A percentile compares a stretch with the other conserved stretches of the same genome.
Conservation (phyloP, 306 rosid genomes). For the Trifolium dubium region DNA sequence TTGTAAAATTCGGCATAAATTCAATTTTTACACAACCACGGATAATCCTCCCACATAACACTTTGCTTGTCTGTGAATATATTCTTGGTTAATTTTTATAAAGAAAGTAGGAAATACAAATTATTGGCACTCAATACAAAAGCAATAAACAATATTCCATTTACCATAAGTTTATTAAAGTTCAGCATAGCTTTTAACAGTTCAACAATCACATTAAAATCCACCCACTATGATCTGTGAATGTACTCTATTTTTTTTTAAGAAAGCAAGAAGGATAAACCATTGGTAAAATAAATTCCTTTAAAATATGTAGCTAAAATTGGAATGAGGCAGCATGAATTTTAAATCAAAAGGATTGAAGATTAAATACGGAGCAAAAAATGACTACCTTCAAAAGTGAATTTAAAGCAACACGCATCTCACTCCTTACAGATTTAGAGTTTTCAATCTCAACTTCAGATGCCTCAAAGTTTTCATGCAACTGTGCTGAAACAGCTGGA, state of each 20-base stretch:
- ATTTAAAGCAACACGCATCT: slow-evolving; percentile 70
- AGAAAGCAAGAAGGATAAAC: neutral
- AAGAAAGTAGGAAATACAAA: neutral
- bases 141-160: slow-evolving; percentile 25
- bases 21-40: neutral
- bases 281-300: slow-evolving; percentile 1
- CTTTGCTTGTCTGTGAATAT: slow-evolving; percentile 5
- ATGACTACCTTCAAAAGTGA: slow-evolving; percentile 78
- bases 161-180: neutral
- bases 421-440: slow-evolving; percentile 69
- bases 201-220: slow-evolving; percentile 18
- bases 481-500: slow-evolving; percentile 57
- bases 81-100: neutral
- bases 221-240: slow-evolving; percentile 5
- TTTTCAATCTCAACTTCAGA: slow-evolving; percentile 62
- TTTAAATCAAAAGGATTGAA: slow-evolving; percentile 22
- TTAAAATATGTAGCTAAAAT: slow-evolving; percentile 20
- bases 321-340: neutral
- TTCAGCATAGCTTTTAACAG: slow-evolving; percentile 2
- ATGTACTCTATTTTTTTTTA: neutral
- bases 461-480: slow-evolving; percentile 57
- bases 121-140: neutral
- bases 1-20: slow-evolving; percentile 27
- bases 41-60: slow-evolving; percentile 13
- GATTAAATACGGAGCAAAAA: neutral